Conservation (phyloP, 1,284 basidiomycete genomes). For the Quambalaria eucalypti region DNA sequence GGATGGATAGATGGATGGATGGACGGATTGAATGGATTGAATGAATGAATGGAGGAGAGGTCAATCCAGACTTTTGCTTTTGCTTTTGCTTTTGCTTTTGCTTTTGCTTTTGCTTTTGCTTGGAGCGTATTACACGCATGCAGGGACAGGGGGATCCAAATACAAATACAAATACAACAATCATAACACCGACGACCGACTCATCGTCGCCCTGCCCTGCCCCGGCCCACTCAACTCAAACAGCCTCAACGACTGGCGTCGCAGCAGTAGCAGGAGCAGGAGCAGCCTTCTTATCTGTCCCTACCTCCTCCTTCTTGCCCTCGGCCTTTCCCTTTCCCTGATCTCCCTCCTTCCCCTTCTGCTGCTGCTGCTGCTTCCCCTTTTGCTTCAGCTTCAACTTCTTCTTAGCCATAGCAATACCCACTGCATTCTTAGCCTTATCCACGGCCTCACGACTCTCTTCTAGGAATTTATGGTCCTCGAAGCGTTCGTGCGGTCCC, state of each 20-base stretch:
- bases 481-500: constrained; percentile 56
- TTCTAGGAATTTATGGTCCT: constrained; percentile 84
- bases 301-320: background rate
- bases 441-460: constrained; percentile 86
- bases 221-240: too few relatives aligned
- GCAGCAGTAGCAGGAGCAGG: background rate
- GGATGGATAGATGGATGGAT: too few relatives aligned
- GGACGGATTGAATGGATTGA: too few relatives aligned
- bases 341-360: background rate
- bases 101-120: too few relatives aligned
- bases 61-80: too few relatives aligned
- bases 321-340: background rate
- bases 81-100: too few relatives aligned
- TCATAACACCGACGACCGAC: background rate
- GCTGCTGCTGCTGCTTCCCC: too few relatives aligned
- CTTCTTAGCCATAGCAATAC: constrained; percentile 50
- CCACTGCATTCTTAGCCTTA: constrained; percentile 80
- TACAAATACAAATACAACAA: background rate
- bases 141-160: background rate
- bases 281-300: background rate
- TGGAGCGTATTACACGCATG: too few relatives aligned
- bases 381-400: too few relatives aligned
- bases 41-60: too few relatives aligned
- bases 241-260: too few relatives aligned
- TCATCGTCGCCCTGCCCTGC: background rate